Evolutionary conservation across 2,329 filamentous ascomycete genomes (phyloP).

Genomic region (Cordyceps tenuipes): DNA sequence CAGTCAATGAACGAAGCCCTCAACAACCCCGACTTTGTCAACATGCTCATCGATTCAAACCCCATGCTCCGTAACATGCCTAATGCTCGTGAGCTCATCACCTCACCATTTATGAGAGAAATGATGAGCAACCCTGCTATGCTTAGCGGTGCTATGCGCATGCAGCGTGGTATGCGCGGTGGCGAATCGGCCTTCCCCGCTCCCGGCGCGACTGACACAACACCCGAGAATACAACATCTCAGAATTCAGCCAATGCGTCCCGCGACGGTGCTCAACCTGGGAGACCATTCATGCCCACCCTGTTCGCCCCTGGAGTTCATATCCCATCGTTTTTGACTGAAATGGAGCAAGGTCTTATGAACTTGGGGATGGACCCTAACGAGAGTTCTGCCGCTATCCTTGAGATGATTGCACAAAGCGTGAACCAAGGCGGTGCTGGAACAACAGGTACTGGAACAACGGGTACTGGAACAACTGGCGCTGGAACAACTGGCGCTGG

Average conservation of each 20-base stretch:
- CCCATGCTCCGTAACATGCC: constrained; percentile 71
- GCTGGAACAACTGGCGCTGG: constrained; percentile 13
- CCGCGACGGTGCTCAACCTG: constrained; percentile 16
- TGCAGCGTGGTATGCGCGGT: constrained; percentile 64
- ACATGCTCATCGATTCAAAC: constrained; percentile 90
- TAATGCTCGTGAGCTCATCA: constrained; percentile 73
- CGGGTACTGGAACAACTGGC: constrained; percentile 11
- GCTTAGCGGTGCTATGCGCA: constrained; percentile 71
- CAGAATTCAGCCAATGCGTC: constrained; percentile 29
- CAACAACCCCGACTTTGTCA: constrained; percentile 87
- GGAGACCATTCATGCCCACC: constrained; percentile 25
- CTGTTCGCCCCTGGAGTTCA: constrained; percentile 20
- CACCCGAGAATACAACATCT: constrained; percentile 49
- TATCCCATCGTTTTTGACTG: constrained; percentile 13
- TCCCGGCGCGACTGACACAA: constrained; percentile 84
- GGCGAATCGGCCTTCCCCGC: constrained; percentile 66
- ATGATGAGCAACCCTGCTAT: constrained; percentile 91
- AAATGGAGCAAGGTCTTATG: constrained; percentile 20
- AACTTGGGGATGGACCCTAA: constrained; percentile 23
- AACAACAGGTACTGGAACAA: constrained; percentile 3
- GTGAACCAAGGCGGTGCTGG: constrained; percentile 16
- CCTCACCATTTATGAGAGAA: constrained; percentile 77
- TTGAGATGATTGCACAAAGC: constrained; percentile 11
- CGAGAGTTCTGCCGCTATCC: constrained; percentile 4
- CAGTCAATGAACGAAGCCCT: constrained; percentile 90